phyloP scores from a whole-genome alignment of 345 rosid genomes.

The Durio zibethinus region DNA sequence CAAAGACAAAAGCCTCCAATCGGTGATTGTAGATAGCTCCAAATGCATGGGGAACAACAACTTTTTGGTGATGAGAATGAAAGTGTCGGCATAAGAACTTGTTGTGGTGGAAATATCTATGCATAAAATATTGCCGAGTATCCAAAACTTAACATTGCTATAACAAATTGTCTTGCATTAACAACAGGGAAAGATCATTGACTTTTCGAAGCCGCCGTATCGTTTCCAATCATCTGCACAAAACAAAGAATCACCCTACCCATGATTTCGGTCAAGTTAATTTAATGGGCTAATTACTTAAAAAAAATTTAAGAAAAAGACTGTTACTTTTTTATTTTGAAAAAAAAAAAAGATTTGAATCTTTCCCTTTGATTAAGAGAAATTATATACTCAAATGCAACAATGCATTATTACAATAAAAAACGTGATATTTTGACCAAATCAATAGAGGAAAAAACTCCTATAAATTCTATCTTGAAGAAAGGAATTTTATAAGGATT shows the following conservation, averaged over 20 bases:
- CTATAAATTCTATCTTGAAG: too few relatives aligned
- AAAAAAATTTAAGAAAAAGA: too few relatives aligned
- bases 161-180: constrained; percentile 55
- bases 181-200: constrained; percentile 42
- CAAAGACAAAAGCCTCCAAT: constrained; percentile 63
- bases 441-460: too few relatives aligned
- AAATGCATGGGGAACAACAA: constrained; percentile 71
- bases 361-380: too few relatives aligned
- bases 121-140: constrained; percentile 86
- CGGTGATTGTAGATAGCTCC: constrained; percentile 85
- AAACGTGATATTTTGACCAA: too few relatives aligned
- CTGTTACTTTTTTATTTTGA: not conserved
- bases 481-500: too few relatives aligned
- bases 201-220: constrained; percentile 25
- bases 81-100: constrained; percentile 71
- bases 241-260: not conserved
- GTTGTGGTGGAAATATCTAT: constrained; percentile 79
- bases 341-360: too few relatives aligned
- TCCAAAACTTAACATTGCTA: constrained; percentile 68
- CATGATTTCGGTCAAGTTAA: not conserved
- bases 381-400: too few relatives aligned
- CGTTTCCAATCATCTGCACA: constrained; percentile 62
- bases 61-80: constrained; percentile 78
- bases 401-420: too few relatives aligned
- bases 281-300: too few relatives aligned